Percentiles rank a stretch among this genome's conserved stretches.
Evolutionary conservation across 768 basidiomycete species (phyloP).

Genomic region (Epithele typhae): DNA sequence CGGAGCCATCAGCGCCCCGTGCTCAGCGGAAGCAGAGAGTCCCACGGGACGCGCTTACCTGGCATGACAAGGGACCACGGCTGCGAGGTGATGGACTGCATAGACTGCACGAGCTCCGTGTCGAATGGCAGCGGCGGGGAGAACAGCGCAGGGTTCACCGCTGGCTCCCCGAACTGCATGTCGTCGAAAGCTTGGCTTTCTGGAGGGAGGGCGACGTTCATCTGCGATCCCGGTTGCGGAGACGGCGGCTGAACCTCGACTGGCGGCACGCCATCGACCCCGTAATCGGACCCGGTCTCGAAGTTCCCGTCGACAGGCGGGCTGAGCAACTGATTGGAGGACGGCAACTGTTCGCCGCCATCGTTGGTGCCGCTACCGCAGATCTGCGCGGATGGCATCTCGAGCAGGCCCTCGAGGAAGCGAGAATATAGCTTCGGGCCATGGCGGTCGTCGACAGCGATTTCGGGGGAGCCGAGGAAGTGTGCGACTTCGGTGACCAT

Average conservation of each 20-base stretch:
- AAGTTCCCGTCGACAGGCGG: neutral
- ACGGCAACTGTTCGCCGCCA: neutral
- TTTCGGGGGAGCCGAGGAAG: constrained; percentile 61
- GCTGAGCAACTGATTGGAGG: neutral
- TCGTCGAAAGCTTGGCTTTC: neutral
- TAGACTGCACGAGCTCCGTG: constrained; percentile 54
- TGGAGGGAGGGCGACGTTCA: neutral
- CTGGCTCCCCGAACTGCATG: constrained; percentile 18
- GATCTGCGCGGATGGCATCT: constrained; percentile 23
- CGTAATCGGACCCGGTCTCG: neutral
- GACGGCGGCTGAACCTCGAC: neutral
- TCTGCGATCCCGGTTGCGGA: neutral
- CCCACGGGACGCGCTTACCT: constrained; percentile 30
- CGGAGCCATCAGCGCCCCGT: neutral
- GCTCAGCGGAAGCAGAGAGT: neutral
- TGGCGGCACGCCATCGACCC: neutral
- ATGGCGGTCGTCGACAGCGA: constrained; percentile 78
- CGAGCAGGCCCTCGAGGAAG: constrained; percentile 70
- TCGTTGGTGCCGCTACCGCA: constrained; percentile 10
- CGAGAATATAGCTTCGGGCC: constrained; percentile 77
- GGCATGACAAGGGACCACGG: constrained; percentile 54
- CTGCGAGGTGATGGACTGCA: constrained; percentile 54
- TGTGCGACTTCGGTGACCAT: constrained; percentile 65
- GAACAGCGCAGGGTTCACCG: constrained; percentile 29
- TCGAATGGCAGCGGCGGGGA: constrained; percentile 55